Base-by-base conservation (phyloP, 805 yeast genomes). In the Cyberlindnera mycetangii region DNA sequence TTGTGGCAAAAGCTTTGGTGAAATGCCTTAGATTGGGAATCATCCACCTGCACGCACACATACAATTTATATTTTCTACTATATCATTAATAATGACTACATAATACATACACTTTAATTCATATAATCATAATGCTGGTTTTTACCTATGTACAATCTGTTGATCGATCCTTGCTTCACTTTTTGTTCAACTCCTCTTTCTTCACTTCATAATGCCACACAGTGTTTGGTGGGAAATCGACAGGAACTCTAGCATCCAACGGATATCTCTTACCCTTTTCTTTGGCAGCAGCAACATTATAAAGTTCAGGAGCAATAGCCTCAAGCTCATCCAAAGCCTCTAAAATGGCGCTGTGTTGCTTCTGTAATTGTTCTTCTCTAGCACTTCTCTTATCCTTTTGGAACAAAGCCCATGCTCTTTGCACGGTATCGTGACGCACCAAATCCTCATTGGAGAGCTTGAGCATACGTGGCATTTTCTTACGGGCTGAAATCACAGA, bases 211-310 rank as follows among this genome's bases (percentile, higher is more conserved):
- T 77, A 76, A 45, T 81, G 79, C 97, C 97, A 90, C 16, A 85
- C 72, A 48, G 76, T 74, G 57, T 78, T 79, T 16, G 97, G 85
- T 12, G 99, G 99, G 49, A 72, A 87, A 44, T 89, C 92, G 1
- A 95, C 85, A 17, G 99, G 99, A 9, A 87, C 80, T 59, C 93
- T 79, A 63, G 88, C 62, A 59, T 92, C 97, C 55, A 86, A 67
- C 5, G 96, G 92, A 64, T 87, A 89, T 56, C 89, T 71, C 47
- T 72, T 71, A 41, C 72, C 72, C 35, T 64, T 64, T 53, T 84
- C 83, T 39, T 70, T 67, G 24, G 64, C 63, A 55, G 79, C 82
- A 10, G 96, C 95, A 25, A 70, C 70, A 42, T 71, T 75, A 55
- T 71, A 89, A 41, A 92, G 68, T 37, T 67, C 72, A 0, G 81